Evolutionary conservation across 1,139 yeast species (phyloP), one percentile per base, ranked within the genome.

Genomic region (Blastobotrys elegans): DNA sequence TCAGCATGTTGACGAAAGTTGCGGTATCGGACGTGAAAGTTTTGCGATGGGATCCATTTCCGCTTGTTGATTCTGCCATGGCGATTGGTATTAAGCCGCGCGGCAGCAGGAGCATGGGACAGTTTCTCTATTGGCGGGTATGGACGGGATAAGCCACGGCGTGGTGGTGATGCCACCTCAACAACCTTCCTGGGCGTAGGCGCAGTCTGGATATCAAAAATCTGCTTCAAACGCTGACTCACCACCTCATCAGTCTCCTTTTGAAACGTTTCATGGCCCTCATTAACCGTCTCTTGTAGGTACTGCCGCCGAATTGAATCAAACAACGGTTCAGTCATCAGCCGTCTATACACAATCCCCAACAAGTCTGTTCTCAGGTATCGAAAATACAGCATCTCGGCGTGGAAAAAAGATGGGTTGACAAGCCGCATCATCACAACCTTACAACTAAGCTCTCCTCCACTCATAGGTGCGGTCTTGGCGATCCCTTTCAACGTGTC

Each of bases 351-450:
- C 3, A 46, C 4, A 8, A 34, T 33, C 11, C 20, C 33, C 22
- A 47, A 14, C 16, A 43, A 21, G 11, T 20, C 39, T 10, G 41
- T 34, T 17, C 47, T 26, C 27, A 43, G 24, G 13, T 22, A n/a
- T 22, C 50, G 40, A 26, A 40, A 36, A 18, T 18, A 42, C 13
- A 17, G 16, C 30, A 33, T 32, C 10, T 43, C 42, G n/a, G 38
- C 33, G 21, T 35, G 6, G 39, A 43, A 47, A 43, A 47, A 47
- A 3, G 39, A 35, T 13, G 44, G 30, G 34, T 39, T 27, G 20
- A 38, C 24, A 29, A 30, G 34, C 22, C 47, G 26, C 32, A 47
- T 33, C 33, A 35, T 36, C 8, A 44, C 21, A 13, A 47, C 31
- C 29, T 47, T 47, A 20, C 40, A 35, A 7, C 44, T 40, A 4